Evolutionary conservation across 495 filamentous ascomycete species (phyloP), one percentile per base, ranked within the genome.

Genomic region (Penicillium manginii): DNA sequence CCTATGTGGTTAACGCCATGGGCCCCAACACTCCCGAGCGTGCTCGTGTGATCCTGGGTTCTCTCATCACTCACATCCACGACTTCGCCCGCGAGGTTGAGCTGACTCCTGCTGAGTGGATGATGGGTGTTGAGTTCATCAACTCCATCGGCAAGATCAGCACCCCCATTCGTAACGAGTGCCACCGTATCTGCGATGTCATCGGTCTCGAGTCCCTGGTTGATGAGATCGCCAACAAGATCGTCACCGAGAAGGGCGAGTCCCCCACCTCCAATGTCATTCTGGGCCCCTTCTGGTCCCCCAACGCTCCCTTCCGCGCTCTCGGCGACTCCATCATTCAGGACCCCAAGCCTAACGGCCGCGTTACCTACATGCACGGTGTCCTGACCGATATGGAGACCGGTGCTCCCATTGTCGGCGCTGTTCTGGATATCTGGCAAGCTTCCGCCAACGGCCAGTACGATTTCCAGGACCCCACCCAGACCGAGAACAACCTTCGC

Each of bases 351-450:
- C 78, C 81, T 33, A 76, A 86, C 62, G 89, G 88, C 52, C 78
- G 81, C 58, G 83, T 88, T 18, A 84, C 85, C 60, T 77, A 77
- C 67, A 92, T 93, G 89, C 88, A 91, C 81, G 90, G 90, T 59
- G 76, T 80, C 50, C 82, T 93, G 63, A 78, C 70, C 55, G 90
- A 93, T 75, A 82, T 91, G 67, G 81, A 84, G 52, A 91, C 90
- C 21, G 86, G 86, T 64, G 79, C 84, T 74, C 86, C 86, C 54
- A 87, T 93, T 70, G 82, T 77, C 48, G 74, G 74, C 64, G 90
- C 88, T 65, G 86, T 89, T 54, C 84, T 93, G 68, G 91, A 94
- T 72, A 88, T 92, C 79, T 94, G 91, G 91, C 89, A 94, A 71
- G 89, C 89, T 40, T 88, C 84, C 7, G 81, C 89, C 74, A 94